Base-by-base conservation (phyloP, 441 rosid species). In the Jatropha multifida region DNA sequence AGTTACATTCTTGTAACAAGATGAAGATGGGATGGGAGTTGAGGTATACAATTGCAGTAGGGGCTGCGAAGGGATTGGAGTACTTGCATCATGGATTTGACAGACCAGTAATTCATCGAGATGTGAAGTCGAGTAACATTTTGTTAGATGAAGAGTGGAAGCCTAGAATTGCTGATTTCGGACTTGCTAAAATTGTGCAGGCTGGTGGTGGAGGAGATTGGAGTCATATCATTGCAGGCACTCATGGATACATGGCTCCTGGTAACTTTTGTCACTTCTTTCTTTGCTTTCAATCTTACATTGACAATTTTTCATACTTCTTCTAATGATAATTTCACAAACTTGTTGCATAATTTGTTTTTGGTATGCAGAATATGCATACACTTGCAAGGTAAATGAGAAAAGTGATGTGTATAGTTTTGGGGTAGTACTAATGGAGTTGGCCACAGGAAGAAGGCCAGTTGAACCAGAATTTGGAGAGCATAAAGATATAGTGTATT, bases 141-240 rank as follows among this genome's bases (percentile, higher is more conserved):
- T 83, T 94, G 77, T 76, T 93, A 72, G 99, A 94, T 71, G 96
- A 91, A 87, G 87, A 85, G 38, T 86, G 91, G 81, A 94, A 90
- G 85, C 99, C 99, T 68, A 84, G 97, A 72, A 94, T 94, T 56
- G 99, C 98, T 7, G 97, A 94, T 87, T 94, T 94, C 9, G 99
- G 99, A 67, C 94, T 93, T 14, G 97, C 98, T 15, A 94, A 87
- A 90, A 88, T 92, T 77, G 87, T 90, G 77, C 92, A 88, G 59
- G 85, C 83, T 17, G 81, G 77, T 54, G 82, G 83, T 10, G 86
- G 83, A 54, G 83, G 83, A 69, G 83, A 92, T 6, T 86, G 92
- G 32, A 91, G 94, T 20, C 88, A 78, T 74, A 89, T 85, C 26
- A 86, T 94, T 69, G 96, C 97, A 0, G 99, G 99, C 68, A 94